Base-by-base conservation (phyloP, 225 moss, liverwort and hornwort genomes). In the Thuidium tamariscinum region DNA sequence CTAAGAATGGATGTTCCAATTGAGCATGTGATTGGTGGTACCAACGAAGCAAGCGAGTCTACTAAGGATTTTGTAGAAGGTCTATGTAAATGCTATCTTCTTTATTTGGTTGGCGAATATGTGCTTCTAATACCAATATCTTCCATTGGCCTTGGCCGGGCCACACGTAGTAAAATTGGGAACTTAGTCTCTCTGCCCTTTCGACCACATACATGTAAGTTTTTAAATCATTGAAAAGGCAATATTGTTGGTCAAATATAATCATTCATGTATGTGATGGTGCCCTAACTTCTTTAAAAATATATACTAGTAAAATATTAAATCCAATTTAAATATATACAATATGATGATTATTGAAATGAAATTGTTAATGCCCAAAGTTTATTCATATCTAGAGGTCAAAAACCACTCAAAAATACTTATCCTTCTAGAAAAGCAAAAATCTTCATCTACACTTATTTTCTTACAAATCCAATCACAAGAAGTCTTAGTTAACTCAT, bases 111-210 rank as follows among this genome's bases (percentile, higher is more conserved):
- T 87, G 87, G 41, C 32, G 74, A 77, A 89, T 85, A 36, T 87
- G 85, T 16, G 82, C 89, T 79, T 91, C 69, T 48, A 91, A 78
- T 6, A 91, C 87, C 55, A 91, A 52, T 61, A 91, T 61, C 74
- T 83, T 61, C 89, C 87, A 91, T 32, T 87, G 85, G 61, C 90
- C 84, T 37, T 83, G 86, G 0, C 86, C 66, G 0, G 83, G 86
- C 83, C 83, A 79, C 10, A 85, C 54, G 1, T 82, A 82, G 44
- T 82, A 85, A 82, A 85, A 89, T 42, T 85, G 89, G 4, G 83
- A 89, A 79, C 79, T 86, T 9, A 79, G 1, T 51, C 51, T 86
- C 55, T 89, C 51, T 89, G 65, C 39, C 34, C 1, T 21, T n/a
- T n/a, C n/a, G n/a, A n/a, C n/a, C n/a, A n/a, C n/a, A n/a, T n/a